These are phyloP conservation scores for Dysphania ambrosioides DNA, from an alignment of 148 eudicot species.

Conservation along the genomic window DNA sequence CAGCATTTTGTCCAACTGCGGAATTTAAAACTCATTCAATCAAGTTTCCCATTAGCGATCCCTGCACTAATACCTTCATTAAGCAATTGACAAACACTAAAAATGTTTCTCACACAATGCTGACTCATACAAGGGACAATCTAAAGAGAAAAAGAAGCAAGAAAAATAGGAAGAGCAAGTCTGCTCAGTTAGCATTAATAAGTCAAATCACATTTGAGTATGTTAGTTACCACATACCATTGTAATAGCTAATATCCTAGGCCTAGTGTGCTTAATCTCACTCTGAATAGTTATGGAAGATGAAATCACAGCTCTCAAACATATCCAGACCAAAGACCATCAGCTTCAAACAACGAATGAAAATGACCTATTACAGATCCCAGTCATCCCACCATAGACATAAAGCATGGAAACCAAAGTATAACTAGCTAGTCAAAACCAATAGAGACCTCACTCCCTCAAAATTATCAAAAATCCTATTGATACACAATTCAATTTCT, in stretches of 20 bases:
- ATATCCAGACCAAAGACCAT: background rate
- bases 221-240: background rate
- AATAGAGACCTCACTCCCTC: background rate
- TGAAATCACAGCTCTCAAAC: background rate
- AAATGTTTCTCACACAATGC: too few relatives aligned
- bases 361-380: background rate
- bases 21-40: background rate
- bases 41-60: background rate
- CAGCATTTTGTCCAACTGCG: background rate
- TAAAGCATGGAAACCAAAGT: too few relatives aligned
- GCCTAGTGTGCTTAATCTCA: background rate
- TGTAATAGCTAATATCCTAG: background rate
- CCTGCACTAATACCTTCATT: background rate
- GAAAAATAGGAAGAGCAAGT: background rate
- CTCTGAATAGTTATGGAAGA: background rate
- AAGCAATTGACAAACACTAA: background rate
- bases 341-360: background rate
- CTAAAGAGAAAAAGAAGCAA: background rate
- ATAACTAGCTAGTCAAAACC: background rate
- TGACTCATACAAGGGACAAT: too few relatives aligned
- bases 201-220: too few relatives aligned
- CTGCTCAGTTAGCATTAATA: too few relatives aligned
- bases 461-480: background rate
- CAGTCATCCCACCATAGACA: background rate
- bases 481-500: background rate